phyloP scores from a whole-genome alignment of 768 basidiomycete species.

The Clitopilus hobsonii region DNA sequence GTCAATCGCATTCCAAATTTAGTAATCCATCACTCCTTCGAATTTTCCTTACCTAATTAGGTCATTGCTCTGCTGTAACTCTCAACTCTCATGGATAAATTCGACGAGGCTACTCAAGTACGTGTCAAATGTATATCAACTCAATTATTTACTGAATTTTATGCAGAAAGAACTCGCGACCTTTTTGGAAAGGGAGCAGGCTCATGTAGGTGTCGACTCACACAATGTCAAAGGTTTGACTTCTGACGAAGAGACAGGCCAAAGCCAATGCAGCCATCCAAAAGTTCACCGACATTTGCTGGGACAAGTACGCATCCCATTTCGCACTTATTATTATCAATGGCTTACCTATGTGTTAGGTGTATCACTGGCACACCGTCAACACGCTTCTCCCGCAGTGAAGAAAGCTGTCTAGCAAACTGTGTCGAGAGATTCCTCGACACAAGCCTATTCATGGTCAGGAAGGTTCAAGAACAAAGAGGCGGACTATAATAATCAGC shows the following conservation, averaged over 20 bases:
- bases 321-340: conserved; percentile 1
- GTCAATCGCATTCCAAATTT: not conserved
- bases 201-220: conserved; percentile 48
- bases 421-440: conserved; percentile 94
- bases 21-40: not conserved
- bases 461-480: conserved; percentile 50
- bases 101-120: conserved; percentile 79
- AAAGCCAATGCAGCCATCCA: conserved; percentile 67
- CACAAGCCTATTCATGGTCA: conserved; percentile 77
- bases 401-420: conserved; percentile 80
- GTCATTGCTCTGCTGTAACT: conserved; percentile 1
- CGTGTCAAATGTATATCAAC: conserved; percentile 8
- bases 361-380: conserved; percentile 80
- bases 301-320: conserved; percentile 76
- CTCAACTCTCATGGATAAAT: conserved; percentile 47
- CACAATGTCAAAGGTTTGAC: not conserved
- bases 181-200: conserved; percentile 82
- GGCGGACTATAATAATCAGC: conserved; percentile 9
- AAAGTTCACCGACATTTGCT: conserved; percentile 77
- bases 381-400: conserved; percentile 71
- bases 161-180: conserved; percentile 73
- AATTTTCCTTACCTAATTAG: conserved; percentile 1
- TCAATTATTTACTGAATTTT: conserved; percentile 3
- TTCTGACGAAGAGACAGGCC: conserved; percentile 25
- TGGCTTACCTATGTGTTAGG: conserved; percentile 32